Conservation (phyloP, 2,329 filamentous ascomycete species). For the Chrysoporthe cubensis region DNA sequence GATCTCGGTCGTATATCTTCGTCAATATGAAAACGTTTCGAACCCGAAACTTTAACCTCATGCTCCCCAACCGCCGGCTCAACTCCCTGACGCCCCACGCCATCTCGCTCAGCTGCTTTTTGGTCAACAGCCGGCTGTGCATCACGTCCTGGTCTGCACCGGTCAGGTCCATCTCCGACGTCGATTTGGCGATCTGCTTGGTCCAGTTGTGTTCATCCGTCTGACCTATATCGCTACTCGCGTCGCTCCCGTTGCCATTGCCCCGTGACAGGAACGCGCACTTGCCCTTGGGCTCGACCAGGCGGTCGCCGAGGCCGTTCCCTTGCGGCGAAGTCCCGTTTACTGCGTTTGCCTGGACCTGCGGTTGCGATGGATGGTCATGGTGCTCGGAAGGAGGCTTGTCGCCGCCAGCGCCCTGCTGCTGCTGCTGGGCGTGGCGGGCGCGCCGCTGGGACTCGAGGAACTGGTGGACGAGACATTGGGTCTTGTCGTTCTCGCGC, state of each 20-base stretch:
- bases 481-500: conserved; percentile 47
- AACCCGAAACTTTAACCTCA: conserved; percentile 81
- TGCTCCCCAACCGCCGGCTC: conserved; percentile 80
- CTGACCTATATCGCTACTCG: conserved; percentile 51
- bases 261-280: conserved; percentile 38
- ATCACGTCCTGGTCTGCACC: conserved; percentile 37
- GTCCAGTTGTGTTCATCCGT: conserved; percentile 61
- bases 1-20: conserved; percentile 83
- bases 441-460: conserved; percentile 59
- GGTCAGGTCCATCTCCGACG: conserved; percentile 36
- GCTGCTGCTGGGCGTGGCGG: conserved; percentile 32
- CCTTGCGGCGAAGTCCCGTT: conserved; percentile 36
- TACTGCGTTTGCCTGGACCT: conserved; percentile 26
- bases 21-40: conserved; percentile 85
- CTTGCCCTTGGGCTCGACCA: conserved; percentile 43
- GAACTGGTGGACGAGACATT: conserved; percentile 69
- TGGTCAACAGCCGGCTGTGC: conserved; percentile 80
- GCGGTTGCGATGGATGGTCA: conserved; percentile 10
- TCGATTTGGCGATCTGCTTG: conserved; percentile 48
- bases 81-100: conserved; percentile 92
- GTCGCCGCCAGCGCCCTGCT: conserved; percentile 1
- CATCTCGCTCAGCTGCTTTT: conserved; percentile 95
- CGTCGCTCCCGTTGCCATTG: conserved; percentile 42
- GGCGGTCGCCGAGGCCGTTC: conserved; percentile 24
- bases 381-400: conserved; percentile 4